phyloP scores from a whole-genome alignment of 345 rosid genomes.

The Geranium brycei region DNA sequence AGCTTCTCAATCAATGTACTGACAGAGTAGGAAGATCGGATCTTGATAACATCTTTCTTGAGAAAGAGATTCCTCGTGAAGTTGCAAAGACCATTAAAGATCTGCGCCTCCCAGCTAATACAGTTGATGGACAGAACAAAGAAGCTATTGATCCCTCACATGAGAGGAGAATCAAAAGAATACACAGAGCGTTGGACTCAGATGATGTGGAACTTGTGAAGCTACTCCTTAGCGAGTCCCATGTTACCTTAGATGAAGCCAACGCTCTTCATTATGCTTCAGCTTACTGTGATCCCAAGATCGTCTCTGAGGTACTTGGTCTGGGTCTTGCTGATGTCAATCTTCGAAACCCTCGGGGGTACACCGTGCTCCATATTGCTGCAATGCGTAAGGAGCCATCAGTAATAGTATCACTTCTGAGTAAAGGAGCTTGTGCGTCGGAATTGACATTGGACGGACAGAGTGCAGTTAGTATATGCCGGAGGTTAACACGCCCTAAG shows the following conservation, averaged over 20 bases:
- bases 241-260: slow-evolving; percentile 63
- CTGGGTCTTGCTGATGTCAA: slow-evolving; percentile 63
- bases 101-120: slow-evolving; percentile 31
- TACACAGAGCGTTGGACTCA: slow-evolving; percentile 81
- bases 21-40: slow-evolving; percentile 80
- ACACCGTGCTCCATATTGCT: slow-evolving; percentile 76
- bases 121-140: slow-evolving; percentile 22
- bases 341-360: slow-evolving; percentile 58
- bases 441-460: slow-evolving; percentile 64
- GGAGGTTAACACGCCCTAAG: slow-evolving; percentile 74
- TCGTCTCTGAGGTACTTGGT: slow-evolving; percentile 61
- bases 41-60: slow-evolving; percentile 52
- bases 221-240: slow-evolving; percentile 73
- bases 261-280: slow-evolving; percentile 79
- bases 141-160: slow-evolving; percentile 25
- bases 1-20: slow-evolving; percentile 57
- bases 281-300: slow-evolving; percentile 88
- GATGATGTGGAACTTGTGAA: slow-evolving; percentile 88
- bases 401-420: slow-evolving; percentile 50
- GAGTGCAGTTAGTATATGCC: slow-evolving; percentile 73
- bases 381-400: slow-evolving; percentile 81
- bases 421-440: slow-evolving; percentile 60
- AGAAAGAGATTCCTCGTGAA: slow-evolving; percentile 73
- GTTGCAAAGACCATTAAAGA: slow-evolving; percentile 40
- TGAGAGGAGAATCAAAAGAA: slow-evolving; percentile 57